Evolutionary conservation across 371 early-diverging fungal species (phyloP), one percentile per base, ranked within the genome.

Genomic region (Cokeromyces recurvatus): DNA sequence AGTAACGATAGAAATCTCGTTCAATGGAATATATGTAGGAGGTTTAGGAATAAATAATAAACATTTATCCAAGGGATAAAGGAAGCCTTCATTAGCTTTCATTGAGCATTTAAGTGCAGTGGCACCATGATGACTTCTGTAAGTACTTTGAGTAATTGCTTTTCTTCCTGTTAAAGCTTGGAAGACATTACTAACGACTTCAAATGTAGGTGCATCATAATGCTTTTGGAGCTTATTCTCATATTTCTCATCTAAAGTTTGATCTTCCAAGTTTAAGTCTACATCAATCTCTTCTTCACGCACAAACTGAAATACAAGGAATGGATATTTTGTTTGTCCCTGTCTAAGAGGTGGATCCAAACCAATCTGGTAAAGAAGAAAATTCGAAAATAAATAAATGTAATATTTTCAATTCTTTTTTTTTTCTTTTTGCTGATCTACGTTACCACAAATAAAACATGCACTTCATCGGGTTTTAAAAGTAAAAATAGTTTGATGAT

Each of bases 251-350:
- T 76, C 73, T 32, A 86, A 51, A 22, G 75, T 77, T 43, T 82
- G 85, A 9, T 87, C 88, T 35, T 89, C 90, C 53, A 95, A 48
- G 55, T 90, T 92, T 32, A 95, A 66, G 9, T 85, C 82, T 3
- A 89, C 66, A 38, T 94, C 92, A 9, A 85, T 81, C 49, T 96
- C 94, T 46, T 95, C 94, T 50, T 95, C 94, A 27, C 86, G 78
- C 24, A 87, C 85, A 77, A 98, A 94, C 63, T 97, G 95, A 71
- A 98, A 86, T 10, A 97, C 97, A 60, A 99, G 61, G 76, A 90
- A 95, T 5, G 95, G 92, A 75, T 99, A 98, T 59, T 90, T 81
- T 19, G 99, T 99, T 67, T 99, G 98, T 41, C 99, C 99, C 71
- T 99, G 99, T 41, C 98, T 84, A 42, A 99, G 73, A 12, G 99